Conservation (phyloP, 371 early-diverging fungal genomes). For the Rhizopus delemar region DNA sequence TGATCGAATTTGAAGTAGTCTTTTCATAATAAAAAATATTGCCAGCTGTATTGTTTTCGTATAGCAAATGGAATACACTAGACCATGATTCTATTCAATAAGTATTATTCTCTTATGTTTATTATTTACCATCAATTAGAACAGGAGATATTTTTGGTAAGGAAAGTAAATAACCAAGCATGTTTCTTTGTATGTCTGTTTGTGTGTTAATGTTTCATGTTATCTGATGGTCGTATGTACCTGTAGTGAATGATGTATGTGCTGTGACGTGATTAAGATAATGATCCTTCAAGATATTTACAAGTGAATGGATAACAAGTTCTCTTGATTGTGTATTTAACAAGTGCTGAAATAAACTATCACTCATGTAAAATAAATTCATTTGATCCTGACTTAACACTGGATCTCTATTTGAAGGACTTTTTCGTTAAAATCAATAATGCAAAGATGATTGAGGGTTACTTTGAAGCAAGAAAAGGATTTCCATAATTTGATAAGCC, state of each 20-base stretch:
- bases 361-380: conserved; percentile 17
- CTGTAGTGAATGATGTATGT: conserved; percentile 9
- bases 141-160: conserved; percentile 32
- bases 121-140: conserved; percentile 29
- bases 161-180: conserved; percentile 32
- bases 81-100: conserved; percentile 35
- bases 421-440: not conserved
- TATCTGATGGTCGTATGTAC: conserved; percentile 1
- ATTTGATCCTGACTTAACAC: conserved; percentile 5
- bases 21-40: conserved; percentile 36
- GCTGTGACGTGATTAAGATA: conserved; percentile 17
- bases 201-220: not conserved
- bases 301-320: not conserved
- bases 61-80: conserved; percentile 24
- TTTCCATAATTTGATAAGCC: conserved; percentile 27
- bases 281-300: conserved; percentile 1
- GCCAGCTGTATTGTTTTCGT: conserved; percentile 26
- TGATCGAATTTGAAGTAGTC: conserved; percentile 17
- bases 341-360: conserved; percentile 26
- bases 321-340: conserved; percentile 1
- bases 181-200: conserved; percentile 24
- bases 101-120: not conserved
- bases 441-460: not conserved
- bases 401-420: not conserved
- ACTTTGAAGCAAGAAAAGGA: conserved; percentile 26